Evolutionary conservation across 495 filamentous ascomycete species (phyloP).

Genomic region (Tricharina praecox): DNA sequence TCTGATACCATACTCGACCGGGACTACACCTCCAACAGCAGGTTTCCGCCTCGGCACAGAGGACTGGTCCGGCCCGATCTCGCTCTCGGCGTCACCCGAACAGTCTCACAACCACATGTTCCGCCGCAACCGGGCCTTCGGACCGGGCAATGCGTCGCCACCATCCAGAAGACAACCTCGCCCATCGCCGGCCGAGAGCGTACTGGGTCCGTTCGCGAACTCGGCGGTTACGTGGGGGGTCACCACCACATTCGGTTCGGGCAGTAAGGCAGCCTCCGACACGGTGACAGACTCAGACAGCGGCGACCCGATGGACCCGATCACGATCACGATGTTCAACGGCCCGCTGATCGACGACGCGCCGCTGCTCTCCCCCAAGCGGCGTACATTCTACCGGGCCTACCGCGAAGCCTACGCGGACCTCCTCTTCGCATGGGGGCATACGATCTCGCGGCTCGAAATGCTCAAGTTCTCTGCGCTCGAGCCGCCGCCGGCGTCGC

Average conservation of each 20-base stretch:
- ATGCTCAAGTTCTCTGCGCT: slow-evolving; percentile 67
- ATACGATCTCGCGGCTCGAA: slow-evolving; percentile 57
- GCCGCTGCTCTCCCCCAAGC: slow-evolving; percentile 52
- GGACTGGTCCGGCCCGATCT: slow-evolving; percentile 35
- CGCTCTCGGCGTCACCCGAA: slow-evolving; percentile 24
- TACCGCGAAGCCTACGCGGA: slow-evolving; percentile 72
- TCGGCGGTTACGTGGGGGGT: slow-evolving; percentile 49
- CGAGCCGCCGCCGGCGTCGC: slow-evolving; percentile 31
- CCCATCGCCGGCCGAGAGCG: slow-evolving; percentile 46
- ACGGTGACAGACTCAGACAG: slow-evolving; percentile 28
- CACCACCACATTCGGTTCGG: slow-evolving; percentile 39
- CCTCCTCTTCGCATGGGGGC: slow-evolving; percentile 64
- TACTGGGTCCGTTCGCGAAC: slow-evolving; percentile 40
- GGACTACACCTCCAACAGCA: slow-evolving; percentile 28
- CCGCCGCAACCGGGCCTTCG: slow-evolving; percentile 15
- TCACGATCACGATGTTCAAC: slow-evolving; percentile 56
- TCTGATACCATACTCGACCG: slow-evolving; percentile 30
- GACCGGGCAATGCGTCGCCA: slow-evolving; percentile 11
- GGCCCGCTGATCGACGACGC: slow-evolving; percentile 61
- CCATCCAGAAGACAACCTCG: slow-evolving; percentile 32
- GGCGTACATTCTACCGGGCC: slow-evolving; percentile 41
- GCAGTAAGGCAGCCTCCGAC: slow-evolving; percentile 31
- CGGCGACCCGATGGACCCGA: slow-evolving; percentile 28
- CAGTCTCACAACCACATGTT: slow-evolving; percentile 33
- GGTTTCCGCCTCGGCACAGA: slow-evolving; percentile 48